Base-by-base conservation (phyloP, 1,284 basidiomycete species). In the Wallemia ichthyophaga region DNA sequence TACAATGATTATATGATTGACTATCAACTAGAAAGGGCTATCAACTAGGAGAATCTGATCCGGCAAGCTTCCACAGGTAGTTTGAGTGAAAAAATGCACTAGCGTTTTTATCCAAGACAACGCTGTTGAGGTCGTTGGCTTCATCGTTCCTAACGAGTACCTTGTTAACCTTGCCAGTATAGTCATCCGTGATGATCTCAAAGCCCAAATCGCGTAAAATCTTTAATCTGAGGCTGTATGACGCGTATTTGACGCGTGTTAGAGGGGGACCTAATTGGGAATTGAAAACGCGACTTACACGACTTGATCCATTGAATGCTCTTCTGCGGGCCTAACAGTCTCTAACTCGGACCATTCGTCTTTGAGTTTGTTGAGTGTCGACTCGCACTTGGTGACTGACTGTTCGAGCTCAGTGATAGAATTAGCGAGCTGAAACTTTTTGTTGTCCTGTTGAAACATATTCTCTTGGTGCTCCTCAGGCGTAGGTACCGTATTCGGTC, bases 351-450 rank as follows among this genome's bases (percentile, higher is more conserved):
- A 71, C 1, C 75, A 74, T 62, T 78, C 77, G 59, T 81, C 80
- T 64, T 79, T 81, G 58, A 83, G 69, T 11, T 73, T 70, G 19
- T 79, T 72, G 0, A 83, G 72, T 65, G 81, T 80, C 1, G 77
- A 78, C 64, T 84, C 81, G 64, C 78, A 78, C 63, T 74, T 76
- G 1, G 78, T 77, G 11, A 81, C 68, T 27, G 75, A 68, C 55
- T 76, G 74, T 68, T 84, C 82, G 1, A 75, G 73, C 63, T 83
- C 82, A 58, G 80, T 80, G 63, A 84, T 81, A 2, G 79, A 76
- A 64, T 85, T 85, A 13, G 75, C 78, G n/a, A 83, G 72, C 5
- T 77, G 76, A 57, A 83, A 67, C 28, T 77, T 75, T 3, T 73
- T 74, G 27, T 67, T 72, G 61, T 85, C 82, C 1, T 82, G 74